phyloP scores from a whole-genome alignment of 805 yeast genomes.

The Jamesozyma hellenica region DNA sequence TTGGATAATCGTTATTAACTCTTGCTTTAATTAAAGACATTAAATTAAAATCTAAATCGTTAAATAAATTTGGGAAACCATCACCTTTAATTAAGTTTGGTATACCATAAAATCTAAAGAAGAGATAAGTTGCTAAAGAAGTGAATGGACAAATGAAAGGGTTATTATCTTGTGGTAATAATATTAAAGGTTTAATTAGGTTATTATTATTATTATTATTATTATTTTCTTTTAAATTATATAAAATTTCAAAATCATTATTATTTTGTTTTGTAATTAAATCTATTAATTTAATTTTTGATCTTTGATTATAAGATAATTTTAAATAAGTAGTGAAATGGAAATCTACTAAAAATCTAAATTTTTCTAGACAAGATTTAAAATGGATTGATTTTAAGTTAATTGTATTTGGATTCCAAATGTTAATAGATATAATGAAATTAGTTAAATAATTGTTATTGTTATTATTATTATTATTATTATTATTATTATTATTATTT shows the following conservation, averaged over 20 bases:
- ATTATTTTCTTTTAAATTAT: slow-evolving; percentile 1
- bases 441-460: not conserved
- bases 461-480: not conserved
- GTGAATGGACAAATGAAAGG: slow-evolving; percentile 26
- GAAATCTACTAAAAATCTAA: slow-evolving; percentile 25
- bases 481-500: not conserved
- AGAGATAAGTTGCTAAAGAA: slow-evolving; percentile 23
- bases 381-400: slow-evolving; percentile 19
- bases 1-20: slow-evolving; percentile 20
- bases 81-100: slow-evolving; percentile 17
- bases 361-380: slow-evolving; percentile 21
- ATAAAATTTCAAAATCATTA: not conserved
- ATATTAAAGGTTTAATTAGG: slow-evolving; percentile 8
- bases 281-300: slow-evolving; percentile 16
- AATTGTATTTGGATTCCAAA: slow-evolving; percentile 24
- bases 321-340: slow-evolving; percentile 20
- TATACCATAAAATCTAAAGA: slow-evolving; percentile 25
- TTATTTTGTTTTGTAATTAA: slow-evolving; percentile 4
- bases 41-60: not conserved
- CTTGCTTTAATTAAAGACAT: slow-evolving; percentile 23
- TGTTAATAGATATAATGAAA: slow-evolving; percentile 17
- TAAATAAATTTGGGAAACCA: slow-evolving; percentile 24
- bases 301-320: slow-evolving; percentile 18
- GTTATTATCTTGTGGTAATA: slow-evolving; percentile 14
- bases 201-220: slow-evolving; percentile 1